Conservation (phyloP, 2,329 filamentous ascomycete genomes). For the Fusarium robinianum region DNA sequence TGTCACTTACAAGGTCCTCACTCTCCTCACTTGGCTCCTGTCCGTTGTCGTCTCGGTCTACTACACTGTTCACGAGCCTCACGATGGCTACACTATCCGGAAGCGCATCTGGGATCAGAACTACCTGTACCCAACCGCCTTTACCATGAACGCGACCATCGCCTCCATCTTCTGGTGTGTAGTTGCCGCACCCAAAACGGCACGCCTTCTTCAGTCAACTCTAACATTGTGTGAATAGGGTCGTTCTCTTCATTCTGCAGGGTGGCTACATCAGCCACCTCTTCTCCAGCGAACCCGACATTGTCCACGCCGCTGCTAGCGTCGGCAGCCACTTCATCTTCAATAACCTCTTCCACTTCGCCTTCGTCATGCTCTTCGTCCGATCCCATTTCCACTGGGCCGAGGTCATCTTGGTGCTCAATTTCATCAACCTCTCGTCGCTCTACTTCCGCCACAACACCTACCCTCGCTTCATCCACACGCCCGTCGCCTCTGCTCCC, state of each 20-base stretch:
- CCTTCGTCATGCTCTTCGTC: conserved; percentile 83
- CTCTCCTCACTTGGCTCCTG: conserved; percentile 74
- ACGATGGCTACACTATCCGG: conserved; percentile 62
- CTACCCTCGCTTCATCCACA: conserved; percentile 75
- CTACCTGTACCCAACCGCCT: conserved; percentile 67
- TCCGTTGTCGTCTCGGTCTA: conserved; percentile 73
- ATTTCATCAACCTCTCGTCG: conserved; percentile 78
- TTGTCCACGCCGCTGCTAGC: conserved; percentile 71
- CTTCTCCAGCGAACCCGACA: conserved; percentile 67
- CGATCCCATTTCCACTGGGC: conserved; percentile 75
- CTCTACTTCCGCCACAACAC: conserved; percentile 81
- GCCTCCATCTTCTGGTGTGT: conserved; percentile 75
- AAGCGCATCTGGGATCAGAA: conserved; percentile 79
- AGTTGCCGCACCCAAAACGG: background rate
- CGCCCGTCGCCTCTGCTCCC: conserved; percentile 74
- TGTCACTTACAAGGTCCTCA: conserved; percentile 75
- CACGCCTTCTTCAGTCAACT: background rate
- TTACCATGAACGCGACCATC: conserved; percentile 70
- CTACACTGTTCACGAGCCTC: conserved; percentile 69
- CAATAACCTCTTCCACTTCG: conserved; percentile 82
- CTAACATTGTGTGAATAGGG: conserved; percentile 49
- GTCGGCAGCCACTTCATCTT: conserved; percentile 84
- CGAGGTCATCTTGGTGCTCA: conserved; percentile 75
- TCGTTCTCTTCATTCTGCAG: conserved; percentile 76
- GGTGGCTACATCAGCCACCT: conserved; percentile 76